phyloP scores from a whole-genome alignment of 176 grass and related monocot genomes.

The Raddia distichophylla region DNA sequence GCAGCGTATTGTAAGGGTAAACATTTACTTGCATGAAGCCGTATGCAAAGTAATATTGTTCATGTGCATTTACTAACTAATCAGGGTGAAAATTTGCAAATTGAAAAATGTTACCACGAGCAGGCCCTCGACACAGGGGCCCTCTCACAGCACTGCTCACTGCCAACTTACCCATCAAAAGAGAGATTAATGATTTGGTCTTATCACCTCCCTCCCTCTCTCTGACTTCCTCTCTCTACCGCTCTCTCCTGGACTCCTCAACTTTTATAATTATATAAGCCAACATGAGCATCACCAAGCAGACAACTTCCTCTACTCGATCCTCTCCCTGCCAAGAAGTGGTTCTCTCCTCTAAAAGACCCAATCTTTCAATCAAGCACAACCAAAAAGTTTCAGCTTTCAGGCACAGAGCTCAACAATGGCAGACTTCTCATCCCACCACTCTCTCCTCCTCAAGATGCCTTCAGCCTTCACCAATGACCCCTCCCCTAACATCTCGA shows the following conservation, averaged over 20 bases:
- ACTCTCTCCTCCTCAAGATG: conserved; percentile 52
- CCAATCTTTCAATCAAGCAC: conserved; percentile 22
- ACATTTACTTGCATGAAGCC: conserved; percentile 27
- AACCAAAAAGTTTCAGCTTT: conserved; percentile 33
- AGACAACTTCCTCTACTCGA: conserved; percentile 22
- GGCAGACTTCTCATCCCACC: conserved; percentile 48
- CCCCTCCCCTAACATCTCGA: conserved; percentile 20
- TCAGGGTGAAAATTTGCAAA: neutral
- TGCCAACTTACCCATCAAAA: conserved; percentile 60
- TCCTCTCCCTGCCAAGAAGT: conserved; percentile 15
- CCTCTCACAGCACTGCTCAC: conserved; percentile 52
- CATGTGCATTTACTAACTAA: neutral
- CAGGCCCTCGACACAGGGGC: conserved; percentile 38
- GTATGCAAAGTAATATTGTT: neutral
- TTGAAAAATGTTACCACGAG: conserved; percentile 12
- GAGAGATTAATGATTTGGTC: conserved; percentile 63
- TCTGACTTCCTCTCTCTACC: neutral
- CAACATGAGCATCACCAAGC: conserved; percentile 42
- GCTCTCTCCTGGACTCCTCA: neutral
- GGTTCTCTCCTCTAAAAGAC: conserved; percentile 28
- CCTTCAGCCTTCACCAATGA: conserved; percentile 36
- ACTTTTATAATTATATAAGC: conserved; percentile 72
- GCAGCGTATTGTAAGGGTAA: conserved; percentile 20
- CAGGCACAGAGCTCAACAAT: conserved; percentile 41
- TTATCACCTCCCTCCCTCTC: conserved; percentile 41